Conservation (phyloP, 2,329 filamentous ascomycete genomes). For the Trichothecium sympodiale region DNA sequence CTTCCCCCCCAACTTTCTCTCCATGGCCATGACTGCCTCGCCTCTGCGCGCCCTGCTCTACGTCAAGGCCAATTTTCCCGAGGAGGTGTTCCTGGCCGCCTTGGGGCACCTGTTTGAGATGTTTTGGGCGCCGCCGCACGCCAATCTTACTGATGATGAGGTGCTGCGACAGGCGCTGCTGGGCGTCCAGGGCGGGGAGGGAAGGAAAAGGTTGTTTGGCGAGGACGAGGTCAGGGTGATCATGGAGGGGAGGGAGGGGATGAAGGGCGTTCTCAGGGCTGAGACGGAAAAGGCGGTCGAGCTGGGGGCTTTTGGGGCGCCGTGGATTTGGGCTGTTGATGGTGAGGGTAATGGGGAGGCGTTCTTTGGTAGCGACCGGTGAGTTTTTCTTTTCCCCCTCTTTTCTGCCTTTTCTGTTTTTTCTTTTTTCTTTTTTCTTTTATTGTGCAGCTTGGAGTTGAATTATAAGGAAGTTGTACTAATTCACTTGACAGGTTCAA, state of each 20-base stretch:
- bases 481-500: conserved; percentile 39
- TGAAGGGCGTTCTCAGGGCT: conserved; percentile 34
- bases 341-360: conserved; percentile 46
- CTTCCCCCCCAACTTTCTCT: conserved; percentile 31
- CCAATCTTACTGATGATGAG: conserved; percentile 48
- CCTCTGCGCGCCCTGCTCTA: conserved; percentile 54
- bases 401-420: no score
- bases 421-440: conserved; percentile 6
- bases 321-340: conserved; percentile 63
- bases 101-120: conserved; percentile 44
- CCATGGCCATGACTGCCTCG: conserved; percentile 31
- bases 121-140: conserved; percentile 51
- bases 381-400: conserved; percentile 6
- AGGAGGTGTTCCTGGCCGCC: conserved; percentile 36
- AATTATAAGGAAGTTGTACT: no score
- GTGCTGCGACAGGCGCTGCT: conserved; percentile 31
- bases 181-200: conserved; percentile 14
- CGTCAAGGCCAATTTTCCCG: conserved; percentile 45
- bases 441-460: no score
- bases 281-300: conserved; percentile 52
- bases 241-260: conserved; percentile 36
- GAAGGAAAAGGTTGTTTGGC: conserved; percentile 30
- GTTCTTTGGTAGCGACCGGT: conserved; percentile 69
- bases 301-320: conserved; percentile 62
- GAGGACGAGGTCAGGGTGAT: conserved; percentile 42